Evolutionary conservation across 352 stramenopile genomes (phyloP), one percentile per base, ranked within the genome.

Genomic region (Phytopythium sindhum): DNA sequence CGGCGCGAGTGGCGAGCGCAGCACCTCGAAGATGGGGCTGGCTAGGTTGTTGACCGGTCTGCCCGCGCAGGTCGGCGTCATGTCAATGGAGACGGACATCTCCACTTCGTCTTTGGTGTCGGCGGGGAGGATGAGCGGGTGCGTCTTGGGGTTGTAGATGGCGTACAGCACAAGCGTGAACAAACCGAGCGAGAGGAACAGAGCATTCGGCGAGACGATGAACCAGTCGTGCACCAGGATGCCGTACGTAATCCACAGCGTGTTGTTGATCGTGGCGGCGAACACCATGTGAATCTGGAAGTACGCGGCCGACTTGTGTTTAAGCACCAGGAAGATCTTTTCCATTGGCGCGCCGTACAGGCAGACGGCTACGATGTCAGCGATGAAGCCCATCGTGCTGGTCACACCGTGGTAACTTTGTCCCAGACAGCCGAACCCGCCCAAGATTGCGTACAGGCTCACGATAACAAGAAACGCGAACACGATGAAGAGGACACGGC

Each of bases 241-340:
- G 11, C 70, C 68, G 53, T 78, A 78, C 39, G 64, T 55, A 21
- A 75, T 61, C 67, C 70, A 88, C 2, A 81, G 64, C 6, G 33
- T 61, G 61, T 80, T 84, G 69, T 83, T 88, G 51, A 74, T 60
- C 2, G 72, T 63, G 29, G 69, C 74, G 29, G 74, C 72, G 44
- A 80, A 42, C 17, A 84, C 72, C 67, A 89, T 78, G 54, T 80
- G 66, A 48, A 89, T 74, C 39, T 80, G 77, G 54, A 88, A 75
- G 69, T 81, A 86, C 19, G 75, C 67, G 26, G 62, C 77, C 19
- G 67, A 84, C 54, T 75, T 74, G 63, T 74, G 55, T 42, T 71
- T 71, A 35, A 81, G 64, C 33, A 83, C 75, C 24, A 74, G 72
- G 29, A 66, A 68, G 29, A 84, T 56, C 41, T 72, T 77, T 66